A percentile compares a stretch with the other conserved stretches of the same genome.
Evolutionary conservation across 805 yeast genomes (phyloP).

Genomic region (Clavispora fructus): DNA sequence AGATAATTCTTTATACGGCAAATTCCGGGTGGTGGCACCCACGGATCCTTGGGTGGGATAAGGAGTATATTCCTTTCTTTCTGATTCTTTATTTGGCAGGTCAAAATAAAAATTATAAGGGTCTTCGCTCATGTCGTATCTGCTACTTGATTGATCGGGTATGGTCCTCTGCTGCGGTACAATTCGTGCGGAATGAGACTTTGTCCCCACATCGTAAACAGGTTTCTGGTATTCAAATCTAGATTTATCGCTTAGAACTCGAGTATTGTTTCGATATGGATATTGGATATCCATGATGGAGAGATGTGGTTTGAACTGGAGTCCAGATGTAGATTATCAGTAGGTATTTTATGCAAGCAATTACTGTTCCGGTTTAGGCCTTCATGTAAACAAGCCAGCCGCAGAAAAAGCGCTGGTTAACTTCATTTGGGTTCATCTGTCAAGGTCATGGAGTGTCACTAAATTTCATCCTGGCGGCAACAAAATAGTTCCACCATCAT

Average conservation of each 20-base stretch:
- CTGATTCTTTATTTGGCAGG: not conserved
- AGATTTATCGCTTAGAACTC: conserved; percentile 28
- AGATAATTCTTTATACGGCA: not conserved
- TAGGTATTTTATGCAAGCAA: not conserved
- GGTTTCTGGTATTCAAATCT: conserved; percentile 26
- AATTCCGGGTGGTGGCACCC: not conserved
- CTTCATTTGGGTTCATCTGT: too few relatives aligned
- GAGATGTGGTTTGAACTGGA: not conserved
- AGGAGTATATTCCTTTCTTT: not conserved
- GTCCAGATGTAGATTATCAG: not conserved
- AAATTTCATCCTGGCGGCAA: too few relatives aligned
- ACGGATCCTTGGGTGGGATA: not conserved
- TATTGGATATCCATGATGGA: not conserved
- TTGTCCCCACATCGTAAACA: not conserved
- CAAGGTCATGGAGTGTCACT: too few relatives aligned
- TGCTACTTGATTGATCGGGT: not conserved
- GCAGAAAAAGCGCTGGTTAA: not conserved
- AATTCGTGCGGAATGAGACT: not conserved
- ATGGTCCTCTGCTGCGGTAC: not conserved
- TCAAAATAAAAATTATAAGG: not conserved
- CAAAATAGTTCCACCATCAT: too few relatives aligned
- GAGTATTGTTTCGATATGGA: conserved; percentile 7
- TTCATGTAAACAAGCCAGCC: conserved; percentile 5
- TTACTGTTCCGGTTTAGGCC: conserved; percentile 5
- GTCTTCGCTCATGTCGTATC: not conserved